phyloP scores from a whole-genome alignment of 1,139 yeast genomes.

The Candida tetrigidarum region DNA sequence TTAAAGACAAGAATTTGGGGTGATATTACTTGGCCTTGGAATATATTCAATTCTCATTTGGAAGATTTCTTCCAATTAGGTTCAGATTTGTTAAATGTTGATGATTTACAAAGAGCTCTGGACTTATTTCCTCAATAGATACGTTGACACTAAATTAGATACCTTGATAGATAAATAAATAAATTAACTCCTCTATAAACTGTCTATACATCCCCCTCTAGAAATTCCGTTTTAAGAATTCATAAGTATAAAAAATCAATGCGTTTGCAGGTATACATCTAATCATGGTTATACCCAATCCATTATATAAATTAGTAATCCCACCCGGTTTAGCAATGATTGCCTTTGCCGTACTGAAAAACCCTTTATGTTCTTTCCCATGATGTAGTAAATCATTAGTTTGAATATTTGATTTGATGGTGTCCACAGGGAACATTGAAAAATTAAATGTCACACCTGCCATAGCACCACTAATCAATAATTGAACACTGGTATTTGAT shows the following conservation, averaged over 20 bases:
- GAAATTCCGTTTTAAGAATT: slow-evolving; percentile 55
- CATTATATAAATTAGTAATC: slow-evolving; percentile 73
- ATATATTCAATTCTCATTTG: slow-evolving; percentile 34
- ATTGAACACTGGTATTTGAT: slow-evolving; percentile 50
- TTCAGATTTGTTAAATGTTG: slow-evolving; percentile 45
- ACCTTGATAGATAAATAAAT: too few species aligned
- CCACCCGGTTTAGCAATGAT: slow-evolving; percentile 55
- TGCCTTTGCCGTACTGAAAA: slow-evolving; percentile 32
- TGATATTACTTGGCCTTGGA: slow-evolving; percentile 43
- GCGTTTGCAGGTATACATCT: slow-evolving; percentile 94
- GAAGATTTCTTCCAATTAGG: slow-evolving; percentile 30
- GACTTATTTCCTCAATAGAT: slow-evolving; percentile 19
- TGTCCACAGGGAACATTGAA: slow-evolving; percentile 87
- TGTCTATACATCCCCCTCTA: slow-evolving; percentile 15
- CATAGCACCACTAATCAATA: slow-evolving; percentile 77
- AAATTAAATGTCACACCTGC: slow-evolving; percentile 87
- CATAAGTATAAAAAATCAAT: slow-evolving; percentile 79
- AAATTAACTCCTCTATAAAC: too few species aligned
- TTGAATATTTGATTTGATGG: slow-evolving; percentile 87
- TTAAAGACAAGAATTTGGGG: slow-evolving; percentile 51
- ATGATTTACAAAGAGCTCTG: slow-evolving; percentile 35
- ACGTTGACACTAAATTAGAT: too few species aligned
- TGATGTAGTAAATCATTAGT: slow-evolving; percentile 47
- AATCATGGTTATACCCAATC: slow-evolving; percentile 78
- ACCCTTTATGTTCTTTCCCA: slow-evolving; percentile 26